Conservation (phyloP, 768 basidiomycete genomes). For the Boletus subparvulus region DNA sequence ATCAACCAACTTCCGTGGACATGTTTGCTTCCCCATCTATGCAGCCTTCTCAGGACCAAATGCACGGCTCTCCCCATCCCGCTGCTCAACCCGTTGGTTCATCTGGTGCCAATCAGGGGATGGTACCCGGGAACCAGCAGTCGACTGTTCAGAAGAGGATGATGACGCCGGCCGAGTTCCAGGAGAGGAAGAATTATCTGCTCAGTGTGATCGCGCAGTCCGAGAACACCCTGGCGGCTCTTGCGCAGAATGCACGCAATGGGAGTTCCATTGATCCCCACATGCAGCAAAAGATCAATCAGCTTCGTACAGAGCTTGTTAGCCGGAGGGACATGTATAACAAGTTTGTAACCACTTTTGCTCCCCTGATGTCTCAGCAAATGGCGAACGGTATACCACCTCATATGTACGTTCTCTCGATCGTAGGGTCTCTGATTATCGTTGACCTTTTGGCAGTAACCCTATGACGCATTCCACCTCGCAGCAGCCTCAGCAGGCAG, state of each 20-base stretch:
- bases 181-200: conserved; percentile 22
- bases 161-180: conserved; percentile 21
- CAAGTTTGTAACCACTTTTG: conserved; percentile 36
- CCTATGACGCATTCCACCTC: conserved; percentile 15
- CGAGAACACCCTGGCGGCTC: conserved; percentile 10
- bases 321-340: conserved; percentile 40
- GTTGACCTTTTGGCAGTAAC: conserved; percentile 20
- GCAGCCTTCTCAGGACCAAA: conserved; percentile 38
- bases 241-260: conserved; percentile 12
- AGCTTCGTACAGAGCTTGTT: conserved; percentile 22
- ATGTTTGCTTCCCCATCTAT: conserved; percentile 51
- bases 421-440: neutral
- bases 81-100: conserved; percentile 22
- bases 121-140: conserved; percentile 19
- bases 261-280: conserved; percentile 18
- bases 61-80: conserved; percentile 52
- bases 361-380: conserved; percentile 25
- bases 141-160: conserved; percentile 28
- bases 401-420: conserved; percentile 35
- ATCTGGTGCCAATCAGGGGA: conserved; percentile 22
- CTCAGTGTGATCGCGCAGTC: conserved; percentile 6
- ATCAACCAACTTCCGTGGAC: conserved; percentile 41
- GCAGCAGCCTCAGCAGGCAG: conserved; percentile 19
- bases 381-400: conserved; percentile 23
- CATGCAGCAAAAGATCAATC: conserved; percentile 15